Evolutionary conservation across 208 protist species (phyloP), one percentile per base, ranked within the genome.

Genomic region (Trichomonas gallinae): DNA sequence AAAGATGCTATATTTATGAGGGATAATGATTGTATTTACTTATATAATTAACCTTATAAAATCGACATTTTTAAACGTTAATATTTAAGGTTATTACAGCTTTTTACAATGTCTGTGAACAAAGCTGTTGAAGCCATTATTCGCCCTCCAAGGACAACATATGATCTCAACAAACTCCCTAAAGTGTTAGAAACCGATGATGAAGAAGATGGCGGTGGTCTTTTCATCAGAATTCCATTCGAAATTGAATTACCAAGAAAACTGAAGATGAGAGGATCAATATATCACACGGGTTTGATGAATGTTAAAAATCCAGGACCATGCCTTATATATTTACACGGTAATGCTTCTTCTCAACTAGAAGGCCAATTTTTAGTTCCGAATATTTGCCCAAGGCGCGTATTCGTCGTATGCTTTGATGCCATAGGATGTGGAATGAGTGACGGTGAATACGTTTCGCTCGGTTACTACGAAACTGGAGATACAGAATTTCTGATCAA

Each of bases 301-400:
- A 40, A 48, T 48, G 9, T 46, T n/a, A 89, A 46, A 31, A 40
- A 44, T 21, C n/a, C n/a, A n/a, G 83, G 83, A 10, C 83, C 83
- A 48, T 89, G 83, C 40, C n/a, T 89, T 44, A n/a, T 89, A 34
- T 89, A 89, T 89, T n/a, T 89, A 48, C 83, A 89, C 36, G 83
- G 83, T n/a, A 89, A 89, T 89, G 83, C 83, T 31, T 89, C 83
- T n/a, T 89, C 83, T n/a, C 83, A 89, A 48, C 40, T 89, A n/a
- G 83, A 89, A 89, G 83, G 83, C 10, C 83, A 89, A 89, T 89
- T 89, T 89, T 46, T 89, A 46, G 83, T 89, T 48, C 83, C 83
- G 10, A 89, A 89, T 31, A 8, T 89, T 89, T 89, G 83, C 23
- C 10, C 38, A n/a, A 9, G 42, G 3, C 6, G 23, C 23, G 23